Evolutionary conservation across 2,329 filamentous ascomycete species (phyloP), one percentile per base, ranked within the genome.

Genomic region (Pyrenophora graminea): DNA sequence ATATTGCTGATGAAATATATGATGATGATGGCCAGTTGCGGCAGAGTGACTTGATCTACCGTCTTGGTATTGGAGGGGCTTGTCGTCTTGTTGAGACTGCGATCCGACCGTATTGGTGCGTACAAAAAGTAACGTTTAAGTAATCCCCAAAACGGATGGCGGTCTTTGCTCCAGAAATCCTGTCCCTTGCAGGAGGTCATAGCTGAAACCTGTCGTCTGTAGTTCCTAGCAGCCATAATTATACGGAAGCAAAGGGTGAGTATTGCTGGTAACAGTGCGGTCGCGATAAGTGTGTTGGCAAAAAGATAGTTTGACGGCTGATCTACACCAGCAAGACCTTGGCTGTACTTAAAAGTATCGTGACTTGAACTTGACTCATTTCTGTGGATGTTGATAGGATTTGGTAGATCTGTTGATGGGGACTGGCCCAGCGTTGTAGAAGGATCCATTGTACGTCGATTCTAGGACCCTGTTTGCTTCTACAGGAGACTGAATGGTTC

Each of bases 261-360:
- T 18, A 49, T 9, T 13, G 37, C 38, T 6, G 55, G 51, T 13
- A 48, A n/a, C 17, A 61, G 18, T 6, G 53, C 34, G 7, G 59
- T 61, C 12, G 39, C 44, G 32, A 59, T 33, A 10, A 63, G 40
- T 12, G 57, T 39, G 8, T 61, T 52, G 39, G 58, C 49, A 18
- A 55, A 76, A 31, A 76, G 63, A 49, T 69, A 77, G 62, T 79
- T 79, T 10, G 64, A 55, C 13, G 58, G 56, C 52, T 79, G 77
- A 51, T 78, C 63, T 30, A 79, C 76, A 15, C 77, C 77, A 18
- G 60, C 61, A 4, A 79, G 67, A 34, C 77, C 76, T 55, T 76
- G 70, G 45, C 70, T 68, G 45, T 63, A 73, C 17, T 57, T 59
- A 51, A 68, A 67, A 7, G 63, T 64, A 34, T 68, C 63, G 15